phyloP scores from a whole-genome alignment of 805 yeast genomes.

The Yamadazyma paraphyllophila region DNA sequence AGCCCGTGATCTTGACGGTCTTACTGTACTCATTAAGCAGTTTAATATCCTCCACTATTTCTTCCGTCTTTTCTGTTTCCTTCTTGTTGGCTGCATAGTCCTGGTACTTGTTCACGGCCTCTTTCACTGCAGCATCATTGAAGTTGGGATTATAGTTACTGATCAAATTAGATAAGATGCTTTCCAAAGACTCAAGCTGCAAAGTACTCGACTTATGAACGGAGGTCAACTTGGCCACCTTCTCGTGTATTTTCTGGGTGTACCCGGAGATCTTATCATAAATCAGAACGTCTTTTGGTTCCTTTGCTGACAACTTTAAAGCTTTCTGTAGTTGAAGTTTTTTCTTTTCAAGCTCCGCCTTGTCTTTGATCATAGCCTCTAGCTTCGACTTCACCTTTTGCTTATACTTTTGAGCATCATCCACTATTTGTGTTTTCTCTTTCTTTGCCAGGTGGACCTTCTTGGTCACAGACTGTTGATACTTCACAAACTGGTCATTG shows the following conservation, averaged over 20 bases:
- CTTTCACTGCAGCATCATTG: conserved; percentile 84
- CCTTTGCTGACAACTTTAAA: not conserved
- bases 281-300: conserved; percentile 9
- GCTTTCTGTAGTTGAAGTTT: not conserved
- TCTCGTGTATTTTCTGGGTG: not conserved
- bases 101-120: conserved; percentile 56
- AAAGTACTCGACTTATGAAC: conserved; percentile 1
- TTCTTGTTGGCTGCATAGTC: conserved; percentile 44
- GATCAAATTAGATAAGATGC: conserved; percentile 48
- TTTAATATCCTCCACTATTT: conserved; percentile 3
- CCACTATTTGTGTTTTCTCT: conserved; percentile 10
- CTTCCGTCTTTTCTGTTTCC: not conserved
- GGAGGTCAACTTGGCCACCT: not conserved
- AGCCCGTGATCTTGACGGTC: conserved; percentile 3
- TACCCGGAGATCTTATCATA: conserved; percentile 17
- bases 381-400: conserved; percentile 4
- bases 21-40: conserved; percentile 9
- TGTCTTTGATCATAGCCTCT: conserved; percentile 4
- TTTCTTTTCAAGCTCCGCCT: conserved; percentile 5
- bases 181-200: conserved; percentile 37
- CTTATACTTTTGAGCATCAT: conserved; percentile 7
- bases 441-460: conserved; percentile 4
- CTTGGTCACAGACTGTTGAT: conserved; percentile 1
- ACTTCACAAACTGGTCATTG: conserved; percentile 29
- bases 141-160: conserved; percentile 75